phyloP scores from a whole-genome alignment of 805 yeast genomes.

The Candida michaelii region DNA sequence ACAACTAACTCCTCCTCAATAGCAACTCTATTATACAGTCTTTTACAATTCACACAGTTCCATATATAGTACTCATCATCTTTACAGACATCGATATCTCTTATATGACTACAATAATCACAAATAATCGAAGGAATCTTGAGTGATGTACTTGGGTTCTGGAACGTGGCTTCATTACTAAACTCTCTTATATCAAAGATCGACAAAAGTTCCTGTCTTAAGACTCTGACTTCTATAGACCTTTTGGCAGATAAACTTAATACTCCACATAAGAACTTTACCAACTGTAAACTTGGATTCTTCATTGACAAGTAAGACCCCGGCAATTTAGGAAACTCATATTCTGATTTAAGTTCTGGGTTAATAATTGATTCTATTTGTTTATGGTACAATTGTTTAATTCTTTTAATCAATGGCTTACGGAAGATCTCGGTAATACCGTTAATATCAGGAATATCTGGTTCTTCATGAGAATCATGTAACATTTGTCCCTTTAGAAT shows the following conservation, averaged over 20 bases:
- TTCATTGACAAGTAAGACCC: slow-evolving; percentile 62
- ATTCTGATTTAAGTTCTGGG: slow-evolving; percentile 61
- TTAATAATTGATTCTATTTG: slow-evolving; percentile 75
- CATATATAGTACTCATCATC: slow-evolving; percentile 55
- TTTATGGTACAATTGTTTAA: slow-evolving; percentile 60
- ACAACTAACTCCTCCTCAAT: slow-evolving; percentile 79
- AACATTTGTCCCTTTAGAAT: slow-evolving; percentile 45
- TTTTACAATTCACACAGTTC: slow-evolving; percentile 67
- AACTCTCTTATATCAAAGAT: slow-evolving; percentile 84
- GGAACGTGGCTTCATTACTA: slow-evolving; percentile 68
- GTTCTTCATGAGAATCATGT: slow-evolving; percentile 22
- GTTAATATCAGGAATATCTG: slow-evolving; percentile 35
- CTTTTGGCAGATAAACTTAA: slow-evolving; percentile 64
- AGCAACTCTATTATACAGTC: slow-evolving; percentile 60
- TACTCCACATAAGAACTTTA: slow-evolving; percentile 72
- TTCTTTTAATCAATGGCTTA: slow-evolving; percentile 62
- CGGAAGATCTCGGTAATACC: slow-evolving; percentile 60
- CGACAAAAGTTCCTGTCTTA: slow-evolving; percentile 71
- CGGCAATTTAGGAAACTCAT: slow-evolving; percentile 71
- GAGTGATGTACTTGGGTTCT: slow-evolving; percentile 72
- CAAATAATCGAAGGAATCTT: slow-evolving; percentile 70
- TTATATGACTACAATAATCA: slow-evolving; percentile 69
- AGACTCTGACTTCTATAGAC: slow-evolving; percentile 66
- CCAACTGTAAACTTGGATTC: slow-evolving; percentile 78
- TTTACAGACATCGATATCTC: slow-evolving; percentile 81